These are phyloP conservation scores for Zalaria sp. DNA, from an alignment of 2,329 filamentous ascomycete species.

Conservation along the genomic window DNA sequence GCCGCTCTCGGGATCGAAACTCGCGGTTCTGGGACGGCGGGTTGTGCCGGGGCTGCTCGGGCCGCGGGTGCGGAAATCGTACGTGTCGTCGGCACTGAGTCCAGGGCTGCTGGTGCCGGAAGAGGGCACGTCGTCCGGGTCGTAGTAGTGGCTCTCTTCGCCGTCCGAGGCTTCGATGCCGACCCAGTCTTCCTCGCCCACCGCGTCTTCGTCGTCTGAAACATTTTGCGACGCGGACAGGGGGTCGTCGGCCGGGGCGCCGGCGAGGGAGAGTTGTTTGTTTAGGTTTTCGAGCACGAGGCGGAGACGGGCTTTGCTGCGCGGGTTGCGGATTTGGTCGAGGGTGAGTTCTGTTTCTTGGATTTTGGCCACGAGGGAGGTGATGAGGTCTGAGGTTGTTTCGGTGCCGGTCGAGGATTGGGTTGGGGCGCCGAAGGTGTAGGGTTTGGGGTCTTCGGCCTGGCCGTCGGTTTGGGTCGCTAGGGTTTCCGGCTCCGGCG, in stretches of 20 bases:
- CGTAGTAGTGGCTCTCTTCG: conserved; percentile 17
- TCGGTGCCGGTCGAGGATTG: background rate
- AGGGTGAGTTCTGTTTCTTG: conserved; percentile 20
- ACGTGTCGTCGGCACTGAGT: conserved; percentile 3
- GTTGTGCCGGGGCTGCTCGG: background rate
- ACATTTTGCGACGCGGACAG: conserved; percentile 1
- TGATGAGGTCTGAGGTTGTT: conserved; percentile 4
- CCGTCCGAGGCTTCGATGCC: conserved; percentile 14
- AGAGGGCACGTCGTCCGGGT: conserved; percentile 11
- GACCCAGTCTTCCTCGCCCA: conserved; percentile 5
- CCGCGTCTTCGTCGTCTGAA: conserved; percentile 13
- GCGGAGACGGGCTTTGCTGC: conserved; percentile 14
- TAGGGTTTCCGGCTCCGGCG: conserved; percentile 2
- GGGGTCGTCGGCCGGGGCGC: conserved; percentile 9
- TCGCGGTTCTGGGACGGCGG: too few relatives aligned
- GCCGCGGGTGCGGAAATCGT: background rate
- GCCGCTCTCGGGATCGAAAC: conserved; percentile 14
- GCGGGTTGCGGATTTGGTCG: conserved; percentile 16
- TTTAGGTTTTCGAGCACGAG: conserved; percentile 17
- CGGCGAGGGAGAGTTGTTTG: conserved; percentile 17
- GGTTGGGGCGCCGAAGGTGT: background rate
- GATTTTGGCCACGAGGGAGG: conserved; percentile 15
- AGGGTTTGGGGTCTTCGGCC: background rate
- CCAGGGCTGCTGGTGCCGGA: conserved; percentile 10
- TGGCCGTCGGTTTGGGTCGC: background rate